Evolutionary conservation across 75 land plant genomes (phyloP).

Genomic region (Cryptomeria japonica): DNA sequence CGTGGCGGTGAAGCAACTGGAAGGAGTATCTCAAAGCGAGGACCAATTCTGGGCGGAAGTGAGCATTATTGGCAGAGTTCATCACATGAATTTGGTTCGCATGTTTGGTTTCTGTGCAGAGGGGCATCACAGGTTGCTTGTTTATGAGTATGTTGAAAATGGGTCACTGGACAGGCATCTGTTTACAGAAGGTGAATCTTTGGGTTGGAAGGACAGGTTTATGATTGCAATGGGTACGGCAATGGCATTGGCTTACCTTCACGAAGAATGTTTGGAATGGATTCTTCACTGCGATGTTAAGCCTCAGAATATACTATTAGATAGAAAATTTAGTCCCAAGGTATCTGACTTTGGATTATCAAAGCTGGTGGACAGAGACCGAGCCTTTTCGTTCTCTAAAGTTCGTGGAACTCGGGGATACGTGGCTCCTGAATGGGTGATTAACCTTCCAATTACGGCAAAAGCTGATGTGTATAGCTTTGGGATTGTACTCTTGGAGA

Average conservation of each 20-base stretch:
- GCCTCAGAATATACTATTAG: conserved; percentile 38
- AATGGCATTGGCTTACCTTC: conserved; percentile 27
- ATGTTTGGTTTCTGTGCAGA: conserved; percentile 17
- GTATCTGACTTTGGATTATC: conserved; percentile 39
- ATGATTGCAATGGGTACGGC: conserved; percentile 33
- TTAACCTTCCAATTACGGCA: conserved; percentile 19
- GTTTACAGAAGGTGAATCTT: not conserved
- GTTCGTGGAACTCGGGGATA: conserved; percentile 36
- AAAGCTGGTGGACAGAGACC: conserved; percentile 20
- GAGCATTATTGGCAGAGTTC: conserved; percentile 11
- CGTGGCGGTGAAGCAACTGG: conserved; percentile 29
- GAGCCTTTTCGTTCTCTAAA: conserved; percentile 17
- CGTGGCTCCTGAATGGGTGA: conserved; percentile 33
- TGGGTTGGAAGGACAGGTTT: conserved; percentile 30
- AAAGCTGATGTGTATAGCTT: conserved; percentile 40
- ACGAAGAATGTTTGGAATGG: conserved; percentile 26
- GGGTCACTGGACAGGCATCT: conserved; percentile 14
- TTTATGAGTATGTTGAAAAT: conserved; percentile 10
- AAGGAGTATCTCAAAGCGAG: conserved; percentile 9
- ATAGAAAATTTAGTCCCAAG: conserved; percentile 25
- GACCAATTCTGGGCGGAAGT: conserved; percentile 10
- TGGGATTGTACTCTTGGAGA: conserved; percentile 24
- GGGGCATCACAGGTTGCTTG: not conserved
- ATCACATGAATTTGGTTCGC: conserved; percentile 12
- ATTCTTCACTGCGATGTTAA: conserved; percentile 38